Percentiles rank a stretch among this genome's conserved stretches.
phyloP scores from a whole-genome alignment of 73 alveolate genomes.

The Symbiodinium natans region DNA sequence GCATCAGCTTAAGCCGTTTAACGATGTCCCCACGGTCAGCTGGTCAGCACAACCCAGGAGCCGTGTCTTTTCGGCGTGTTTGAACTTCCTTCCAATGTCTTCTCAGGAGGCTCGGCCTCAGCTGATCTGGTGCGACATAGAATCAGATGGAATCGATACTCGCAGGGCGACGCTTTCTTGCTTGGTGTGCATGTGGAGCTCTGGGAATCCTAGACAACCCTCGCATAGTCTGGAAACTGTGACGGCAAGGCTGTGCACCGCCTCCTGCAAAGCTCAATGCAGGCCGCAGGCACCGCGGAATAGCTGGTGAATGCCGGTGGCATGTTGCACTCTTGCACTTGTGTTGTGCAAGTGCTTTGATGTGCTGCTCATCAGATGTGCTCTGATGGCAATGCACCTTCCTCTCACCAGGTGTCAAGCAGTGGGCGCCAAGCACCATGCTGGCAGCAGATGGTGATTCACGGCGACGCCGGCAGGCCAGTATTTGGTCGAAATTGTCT shows the following conservation, averaged over 20 bases:
- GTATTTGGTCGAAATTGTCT: neutral
- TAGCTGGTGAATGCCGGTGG: no score
- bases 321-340: no score
- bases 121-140: no score
- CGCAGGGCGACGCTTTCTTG: no score
- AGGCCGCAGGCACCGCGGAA: neutral
- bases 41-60: neutral
- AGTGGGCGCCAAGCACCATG: neutral
- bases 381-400: no score
- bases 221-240: no score
- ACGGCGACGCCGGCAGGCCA: neutral
- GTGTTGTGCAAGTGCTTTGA: no score
- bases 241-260: neutral
- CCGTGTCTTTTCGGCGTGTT: slow-evolving; percentile 53
- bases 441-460: neutral
- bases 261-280: neutral
- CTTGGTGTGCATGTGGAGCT: no score
- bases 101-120: slow-evolving; percentile 29
- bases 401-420: neutral
- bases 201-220: no score
- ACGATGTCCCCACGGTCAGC: no score
- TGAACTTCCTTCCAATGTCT: slow-evolving; percentile 36
- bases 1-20: neutral
- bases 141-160: neutral
- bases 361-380: no score